Percentiles rank a stretch among this genome's conserved stretches.
phyloP scores from a whole-genome alignment of 495 filamentous ascomycete genomes.

The Talaromyces thailandensis region DNA sequence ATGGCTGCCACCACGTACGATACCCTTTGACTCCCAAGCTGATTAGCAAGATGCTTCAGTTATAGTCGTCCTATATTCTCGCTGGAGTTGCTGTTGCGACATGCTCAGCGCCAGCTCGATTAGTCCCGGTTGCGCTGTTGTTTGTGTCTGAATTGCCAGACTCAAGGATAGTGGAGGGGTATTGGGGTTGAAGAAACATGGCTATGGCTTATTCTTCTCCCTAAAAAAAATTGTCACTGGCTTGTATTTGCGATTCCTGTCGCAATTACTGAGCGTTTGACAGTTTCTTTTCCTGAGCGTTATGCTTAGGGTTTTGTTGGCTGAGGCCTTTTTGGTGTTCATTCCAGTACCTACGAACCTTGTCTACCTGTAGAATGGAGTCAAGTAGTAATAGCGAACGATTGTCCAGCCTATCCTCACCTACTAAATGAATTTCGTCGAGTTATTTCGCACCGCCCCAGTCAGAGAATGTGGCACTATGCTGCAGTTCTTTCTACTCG shows the following conservation, averaged over 20 bases:
- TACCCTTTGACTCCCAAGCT: constrained; percentile 27
- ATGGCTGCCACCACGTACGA: constrained; percentile 58
- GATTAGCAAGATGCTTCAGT: constrained; percentile 43
- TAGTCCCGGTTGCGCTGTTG: constrained; percentile 52
- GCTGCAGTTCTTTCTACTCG: constrained; percentile 84
- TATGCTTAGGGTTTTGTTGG: constrained; percentile 70
- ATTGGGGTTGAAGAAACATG: constrained; percentile 61
- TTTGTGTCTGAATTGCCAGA: constrained; percentile 33
- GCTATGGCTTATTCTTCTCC: constrained; percentile 50
- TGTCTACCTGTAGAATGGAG: constrained; percentile 22
- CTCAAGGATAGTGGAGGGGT: constrained; percentile 55
- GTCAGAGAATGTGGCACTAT: constrained; percentile 81
- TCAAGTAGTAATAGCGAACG: constrained; percentile 14
- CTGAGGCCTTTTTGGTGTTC: constrained; percentile 39
- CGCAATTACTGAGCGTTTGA: constrained; percentile 14
- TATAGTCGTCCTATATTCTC: constrained; percentile 67
- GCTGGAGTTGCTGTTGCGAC: constrained; percentile 52
- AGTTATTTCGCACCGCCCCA: constrained; percentile 59
- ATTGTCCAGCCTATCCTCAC: constrained; percentile 43
- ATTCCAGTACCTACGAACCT: constrained; percentile 10
- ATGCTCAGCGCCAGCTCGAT: constrained; percentile 70
- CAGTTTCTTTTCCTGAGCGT: constrained; percentile 50
- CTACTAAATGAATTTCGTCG: constrained; percentile 71
- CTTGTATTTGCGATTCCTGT: not conserved
- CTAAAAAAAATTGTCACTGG: constrained; percentile 64